These are phyloP conservation scores for Nemania serpens DNA, from an alignment of 2,329 filamentous ascomycete species.

Conservation along the genomic window DNA sequence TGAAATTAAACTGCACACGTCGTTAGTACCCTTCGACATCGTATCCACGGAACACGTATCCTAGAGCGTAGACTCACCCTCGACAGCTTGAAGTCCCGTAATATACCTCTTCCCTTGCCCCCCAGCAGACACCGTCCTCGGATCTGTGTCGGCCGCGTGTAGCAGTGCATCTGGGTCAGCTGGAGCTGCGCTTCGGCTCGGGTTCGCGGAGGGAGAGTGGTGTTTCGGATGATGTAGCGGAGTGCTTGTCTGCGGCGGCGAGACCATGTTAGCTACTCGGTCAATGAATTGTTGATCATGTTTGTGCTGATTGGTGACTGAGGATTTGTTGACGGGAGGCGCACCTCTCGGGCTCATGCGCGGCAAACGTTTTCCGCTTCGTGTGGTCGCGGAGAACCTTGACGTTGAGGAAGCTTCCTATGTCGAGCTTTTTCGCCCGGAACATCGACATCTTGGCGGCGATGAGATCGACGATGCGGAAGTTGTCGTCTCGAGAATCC, in stretches of 20 bases:
- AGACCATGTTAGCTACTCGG: conserved; percentile 5
- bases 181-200: conserved; percentile 93
- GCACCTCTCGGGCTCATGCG: conserved; percentile 87
- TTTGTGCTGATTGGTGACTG: conserved; percentile 12
- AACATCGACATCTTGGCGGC: conserved; percentile 75
- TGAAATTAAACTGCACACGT: conserved; percentile 79
- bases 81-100: conserved; percentile 83
- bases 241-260: conserved; percentile 79
- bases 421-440: conserved; percentile 84
- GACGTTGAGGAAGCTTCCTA: conserved; percentile 86
- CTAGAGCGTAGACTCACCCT: conserved; percentile 12
- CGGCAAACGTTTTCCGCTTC: conserved; percentile 90
- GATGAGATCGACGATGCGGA: conserved; percentile 12
- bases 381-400: conserved; percentile 91
- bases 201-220: conserved; percentile 76
- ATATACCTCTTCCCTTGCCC: conserved; percentile 87
- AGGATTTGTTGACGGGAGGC: conserved; percentile 24
- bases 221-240: conserved; percentile 92
- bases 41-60: neutral
- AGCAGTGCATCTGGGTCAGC: conserved; percentile 92
- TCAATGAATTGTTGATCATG: neutral
- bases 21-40: conserved; percentile 33
- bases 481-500: too few species aligned
- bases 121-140: conserved; percentile 91
- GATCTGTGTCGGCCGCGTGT: conserved; percentile 92